These are phyloP conservation scores for Circinella minor DNA, from an alignment of 371 early-diverging fungal genomes.

Conservation along the genomic window DNA sequence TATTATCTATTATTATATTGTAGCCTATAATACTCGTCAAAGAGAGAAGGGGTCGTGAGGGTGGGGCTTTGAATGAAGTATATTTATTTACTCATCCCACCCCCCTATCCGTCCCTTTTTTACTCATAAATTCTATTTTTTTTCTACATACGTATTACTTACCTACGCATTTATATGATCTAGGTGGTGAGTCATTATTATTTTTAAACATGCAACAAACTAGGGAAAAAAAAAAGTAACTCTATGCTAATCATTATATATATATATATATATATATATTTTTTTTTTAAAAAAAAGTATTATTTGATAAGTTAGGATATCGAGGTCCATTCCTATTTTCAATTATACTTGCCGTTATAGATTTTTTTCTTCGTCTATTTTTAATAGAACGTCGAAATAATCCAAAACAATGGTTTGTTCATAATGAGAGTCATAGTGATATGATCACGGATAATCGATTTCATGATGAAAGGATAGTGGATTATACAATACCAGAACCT, in stretches of 20 bases:
- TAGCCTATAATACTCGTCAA: not conserved
- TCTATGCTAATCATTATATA: too few relatives aligned
- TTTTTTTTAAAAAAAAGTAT: slow-evolving; percentile 7
- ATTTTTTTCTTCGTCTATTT: slow-evolving; percentile 41
- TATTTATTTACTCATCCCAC: not conserved
- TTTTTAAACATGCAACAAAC: too few relatives aligned
- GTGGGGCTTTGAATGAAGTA: not conserved
- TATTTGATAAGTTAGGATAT: slow-evolving; percentile 60
- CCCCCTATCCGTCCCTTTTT: too few relatives aligned
- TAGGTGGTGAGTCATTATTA: too few relatives aligned
- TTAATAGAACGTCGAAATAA: slow-evolving; percentile 44
- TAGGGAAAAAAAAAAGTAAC: too few relatives aligned
- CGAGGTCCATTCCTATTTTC: slow-evolving; percentile 70
- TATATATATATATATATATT: not conserved
- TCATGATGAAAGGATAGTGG: too few relatives aligned
- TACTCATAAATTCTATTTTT: not conserved
- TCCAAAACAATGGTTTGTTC: slow-evolving; percentile 22
- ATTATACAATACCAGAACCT: too few relatives aligned
- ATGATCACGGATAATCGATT: too few relatives aligned
- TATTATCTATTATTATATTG: too few relatives aligned
- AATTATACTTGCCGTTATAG: slow-evolving; percentile 55
- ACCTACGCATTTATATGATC: too few relatives aligned
- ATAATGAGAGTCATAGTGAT: too few relatives aligned
- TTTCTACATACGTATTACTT: not conserved
- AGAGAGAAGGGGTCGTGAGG: not conserved